Base-by-base conservation (phyloP, 192 early-diverging fungal genomes). In the Rhizophagus clarus region DNA sequence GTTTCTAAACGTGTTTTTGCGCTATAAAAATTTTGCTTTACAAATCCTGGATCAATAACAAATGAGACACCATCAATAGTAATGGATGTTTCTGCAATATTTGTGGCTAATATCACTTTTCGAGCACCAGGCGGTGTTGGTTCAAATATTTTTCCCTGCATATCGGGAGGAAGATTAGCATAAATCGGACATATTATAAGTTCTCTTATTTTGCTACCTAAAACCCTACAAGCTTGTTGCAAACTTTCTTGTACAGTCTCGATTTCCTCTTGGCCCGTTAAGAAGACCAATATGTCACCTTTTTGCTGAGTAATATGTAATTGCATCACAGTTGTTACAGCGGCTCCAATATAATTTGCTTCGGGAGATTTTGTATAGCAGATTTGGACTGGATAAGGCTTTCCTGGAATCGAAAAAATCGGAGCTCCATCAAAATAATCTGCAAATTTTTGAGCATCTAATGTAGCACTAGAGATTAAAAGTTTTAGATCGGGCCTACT, bases 221-320 rank as follows among this genome's bases (percentile, higher is more conserved):
- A 89, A 17, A 93, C 88, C 79, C 90, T 88, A 72, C 90, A 90
- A 34, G 95, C 93, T 66, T 94, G 90, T 71, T 87, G 81, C 69
- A 99, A 82, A 11, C 85, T 88, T 82, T 98, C 96, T 45, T 96
- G 91, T 4, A 94, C 96, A 66, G 88, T 89, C 80, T 99, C 98
- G 79, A 99, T 99, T 88, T 99, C 98, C 63, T 98, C 97, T 88
- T 99, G 98, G 49, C 98, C 96, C 84, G 98, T 98, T 82, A 99
- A 87, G 76, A 99, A 99, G 34, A 99, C 90, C 61, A 99, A 84
- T 32, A 99, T 93, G 80, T 99, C 98, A 42, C 98, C 98, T 47
- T 71, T 76, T 49, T 83, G 82, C 81, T 97, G 95, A 20, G 94
- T 92, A 11, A 96, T 90, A 84, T 99, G 98, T 79, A 99, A 96